Evolutionary conservation across 768 basidiomycete genomes (phyloP).

Genomic region (Neoboletus magnificus): DNA sequence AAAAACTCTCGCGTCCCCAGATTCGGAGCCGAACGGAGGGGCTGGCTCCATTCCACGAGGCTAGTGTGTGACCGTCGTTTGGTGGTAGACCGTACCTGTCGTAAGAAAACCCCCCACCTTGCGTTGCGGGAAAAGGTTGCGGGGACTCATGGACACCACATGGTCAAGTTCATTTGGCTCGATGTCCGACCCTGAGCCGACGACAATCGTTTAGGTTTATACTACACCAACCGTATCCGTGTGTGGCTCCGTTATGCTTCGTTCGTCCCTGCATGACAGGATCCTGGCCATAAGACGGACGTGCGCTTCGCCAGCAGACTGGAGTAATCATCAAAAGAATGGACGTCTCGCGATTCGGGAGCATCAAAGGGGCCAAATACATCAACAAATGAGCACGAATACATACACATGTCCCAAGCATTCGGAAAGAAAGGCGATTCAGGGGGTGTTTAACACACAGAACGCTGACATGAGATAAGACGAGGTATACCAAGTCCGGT

Average conservation of each 20-base stretch:
- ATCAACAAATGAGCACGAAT: slow-evolving; percentile 5
- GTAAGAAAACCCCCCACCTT: neutral
- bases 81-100: neutral
- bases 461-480: neutral
- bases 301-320: neutral
- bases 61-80: neutral
- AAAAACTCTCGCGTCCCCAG: neutral
- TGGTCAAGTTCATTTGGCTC: neutral
- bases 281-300: neutral
- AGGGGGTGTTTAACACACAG: neutral
- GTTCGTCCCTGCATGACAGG: neutral
- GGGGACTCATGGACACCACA: neutral
- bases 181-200: neutral
- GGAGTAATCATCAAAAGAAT: neutral
- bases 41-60: neutral
- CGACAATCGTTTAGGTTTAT: neutral
- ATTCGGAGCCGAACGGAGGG: neutral
- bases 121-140: neutral
- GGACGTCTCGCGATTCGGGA: neutral
- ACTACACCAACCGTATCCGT: neutral
- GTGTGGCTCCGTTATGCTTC: neutral
- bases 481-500: neutral
- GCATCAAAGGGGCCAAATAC: neutral
- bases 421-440: neutral
- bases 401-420: neutral